phyloP scores from a whole-genome alignment of 805 yeast species.

The Starmerella floricola region DNA sequence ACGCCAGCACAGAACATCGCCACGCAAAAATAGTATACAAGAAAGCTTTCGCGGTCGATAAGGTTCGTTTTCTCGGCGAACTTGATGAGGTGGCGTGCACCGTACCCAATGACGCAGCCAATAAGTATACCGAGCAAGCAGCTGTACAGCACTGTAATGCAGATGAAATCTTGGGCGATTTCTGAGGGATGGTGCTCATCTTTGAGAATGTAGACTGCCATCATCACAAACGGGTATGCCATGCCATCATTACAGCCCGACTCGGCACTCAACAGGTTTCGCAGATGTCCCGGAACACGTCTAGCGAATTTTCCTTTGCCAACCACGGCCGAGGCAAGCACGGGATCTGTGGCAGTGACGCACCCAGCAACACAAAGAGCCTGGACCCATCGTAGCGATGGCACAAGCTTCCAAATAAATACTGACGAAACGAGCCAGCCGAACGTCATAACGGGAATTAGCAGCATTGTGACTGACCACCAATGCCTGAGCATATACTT shows the following conservation, averaged over 20 bases:
- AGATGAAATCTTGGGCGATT: conserved; percentile 70
- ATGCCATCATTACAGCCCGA: conserved; percentile 90
- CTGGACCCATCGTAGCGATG: conserved; percentile 57
- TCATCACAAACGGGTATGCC: conserved; percentile 80
- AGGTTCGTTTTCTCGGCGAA: conserved; percentile 57
- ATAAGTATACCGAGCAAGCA: conserved; percentile 67
- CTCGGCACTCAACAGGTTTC: conserved; percentile 73
- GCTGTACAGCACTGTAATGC: conserved; percentile 65
- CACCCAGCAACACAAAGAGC: conserved; percentile 72
- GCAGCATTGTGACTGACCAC: conserved; percentile 58
- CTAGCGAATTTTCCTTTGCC: conserved; percentile 87
- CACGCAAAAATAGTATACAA: conserved; percentile 70
- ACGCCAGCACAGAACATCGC: conserved; percentile 80
- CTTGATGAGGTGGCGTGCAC: conserved; percentile 56
- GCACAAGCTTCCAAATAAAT: conserved; percentile 67
- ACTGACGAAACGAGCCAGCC: conserved; percentile 82
- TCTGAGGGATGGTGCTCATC: conserved; percentile 52
- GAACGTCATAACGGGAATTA: conserved; percentile 77
- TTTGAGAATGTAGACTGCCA: conserved; percentile 57
- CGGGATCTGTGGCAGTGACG: conserved; percentile 92
- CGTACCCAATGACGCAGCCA: conserved; percentile 61
- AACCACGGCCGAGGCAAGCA: conserved; percentile 87
- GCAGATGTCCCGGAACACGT: conserved; percentile 84
- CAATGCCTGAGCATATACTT: conserved; percentile 79
- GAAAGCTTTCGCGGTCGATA: conserved; percentile 79